Conservation (phyloP, 2,329 filamentous ascomycete genomes). For the Diplocarpon rosae region DNA sequence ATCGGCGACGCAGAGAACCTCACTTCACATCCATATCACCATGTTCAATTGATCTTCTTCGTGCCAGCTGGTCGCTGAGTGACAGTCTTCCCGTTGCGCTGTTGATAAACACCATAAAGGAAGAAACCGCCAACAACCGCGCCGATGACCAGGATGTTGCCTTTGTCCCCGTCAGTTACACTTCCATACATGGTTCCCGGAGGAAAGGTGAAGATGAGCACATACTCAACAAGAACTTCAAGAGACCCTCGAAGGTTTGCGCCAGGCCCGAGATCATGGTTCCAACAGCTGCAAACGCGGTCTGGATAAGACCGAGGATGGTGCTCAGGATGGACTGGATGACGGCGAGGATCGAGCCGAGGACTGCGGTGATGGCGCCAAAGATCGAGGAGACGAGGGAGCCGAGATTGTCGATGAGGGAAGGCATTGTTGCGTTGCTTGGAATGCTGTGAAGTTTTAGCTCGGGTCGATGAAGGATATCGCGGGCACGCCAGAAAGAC, state of each 20-base stretch:
- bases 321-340: conserved; percentile 20
- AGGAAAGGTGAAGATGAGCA: not conserved
- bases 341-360: conserved; percentile 22
- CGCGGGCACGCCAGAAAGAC: too few species aligned
- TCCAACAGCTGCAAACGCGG: conserved; percentile 15
- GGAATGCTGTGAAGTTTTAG: not conserved
- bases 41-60: conserved; percentile 14
- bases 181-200: not conserved
- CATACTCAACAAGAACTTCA: conserved; percentile 26
- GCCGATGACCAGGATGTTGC: conserved; percentile 24
- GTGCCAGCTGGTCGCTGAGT: conserved; percentile 5
- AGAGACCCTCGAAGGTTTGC: conserved; percentile 22
- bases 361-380: conserved; percentile 15
- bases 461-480: not conserved
- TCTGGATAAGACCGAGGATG: conserved; percentile 18
- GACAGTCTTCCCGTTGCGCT: conserved; percentile 14
- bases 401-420: conserved; percentile 18
- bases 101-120: conserved; percentile 20
- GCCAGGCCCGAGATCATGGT: conserved; percentile 19
- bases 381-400: conserved; percentile 22
- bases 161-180: conserved; percentile 6
- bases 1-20: not conserved
- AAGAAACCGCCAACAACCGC: conserved; percentile 14
- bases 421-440: conserved; percentile 18
- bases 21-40: too few species aligned